Evolutionary conservation across 192 early-diverging fungal species (phyloP).

Genomic region (Coemansia sp.): DNA sequence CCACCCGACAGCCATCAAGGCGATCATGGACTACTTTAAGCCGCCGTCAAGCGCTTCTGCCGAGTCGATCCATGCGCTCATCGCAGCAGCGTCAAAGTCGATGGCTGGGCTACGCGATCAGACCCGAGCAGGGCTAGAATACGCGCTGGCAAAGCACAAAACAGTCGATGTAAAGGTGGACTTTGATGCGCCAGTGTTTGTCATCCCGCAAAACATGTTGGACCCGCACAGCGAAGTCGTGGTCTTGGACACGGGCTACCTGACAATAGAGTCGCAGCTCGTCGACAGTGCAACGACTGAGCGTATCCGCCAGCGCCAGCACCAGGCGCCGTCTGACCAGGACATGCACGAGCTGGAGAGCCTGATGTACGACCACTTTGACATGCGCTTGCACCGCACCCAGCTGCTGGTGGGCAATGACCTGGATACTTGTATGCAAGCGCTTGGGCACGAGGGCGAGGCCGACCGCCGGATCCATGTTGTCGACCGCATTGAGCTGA

Average conservation of each 20-base stretch:
- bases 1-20: slow-evolving; percentile 69
- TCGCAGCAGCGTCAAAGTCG: slow-evolving; percentile 74
- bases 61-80: slow-evolving; percentile 69
- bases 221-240: slow-evolving; percentile 59
- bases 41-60: slow-evolving; percentile 65
- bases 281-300: slow-evolving; percentile 62
- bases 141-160: slow-evolving; percentile 82
- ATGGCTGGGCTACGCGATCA: slow-evolving; percentile 83
- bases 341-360: slow-evolving; percentile 70
- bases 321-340: slow-evolving; percentile 50
- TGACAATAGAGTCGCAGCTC: slow-evolving; percentile 80
- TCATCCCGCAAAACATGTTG: slow-evolving; percentile 69
- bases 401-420: slow-evolving; percentile 79
- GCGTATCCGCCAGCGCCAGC: slow-evolving; percentile 63
- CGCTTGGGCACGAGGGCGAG: slow-evolving; percentile 51
- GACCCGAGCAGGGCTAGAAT: slow-evolving; percentile 80
- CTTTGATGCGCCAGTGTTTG: slow-evolving; percentile 92
- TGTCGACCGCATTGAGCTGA: slow-evolving; percentile 82
- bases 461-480: slow-evolving; percentile 63
- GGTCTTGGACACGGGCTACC: slow-evolving; percentile 89
- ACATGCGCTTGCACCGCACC: slow-evolving; percentile 69
- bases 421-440: slow-evolving; percentile 62
- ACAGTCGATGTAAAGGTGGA: slow-evolving; percentile 90
- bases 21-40: slow-evolving; percentile 76
- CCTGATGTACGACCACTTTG: slow-evolving; percentile 88